A percentile compares a stretch with the other conserved stretches of the same genome.
Conservation (phyloP, 2,329 filamentous ascomycete genomes). For the Tetracladium maxilliforme region DNA sequence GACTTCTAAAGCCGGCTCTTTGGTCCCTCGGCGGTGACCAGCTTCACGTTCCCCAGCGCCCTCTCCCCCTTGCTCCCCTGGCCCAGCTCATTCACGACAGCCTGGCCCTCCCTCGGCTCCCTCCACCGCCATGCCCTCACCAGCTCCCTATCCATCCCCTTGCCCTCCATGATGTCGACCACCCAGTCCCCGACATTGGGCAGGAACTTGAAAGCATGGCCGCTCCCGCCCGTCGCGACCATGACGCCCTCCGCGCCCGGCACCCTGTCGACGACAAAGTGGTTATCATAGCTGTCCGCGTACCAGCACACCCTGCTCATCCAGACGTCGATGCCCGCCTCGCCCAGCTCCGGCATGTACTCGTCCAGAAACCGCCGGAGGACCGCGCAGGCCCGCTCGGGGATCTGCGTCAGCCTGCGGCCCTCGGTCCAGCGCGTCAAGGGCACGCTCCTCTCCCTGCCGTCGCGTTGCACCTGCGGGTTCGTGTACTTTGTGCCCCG, state of each 20-base stretch:
- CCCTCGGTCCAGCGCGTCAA: conserved; percentile 19
- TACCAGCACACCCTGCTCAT: conserved; percentile 41
- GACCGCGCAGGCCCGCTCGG: too few relatives aligned
- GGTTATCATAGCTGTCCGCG: conserved; percentile 34
- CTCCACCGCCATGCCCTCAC: conserved; percentile 1
- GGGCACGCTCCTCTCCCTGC: conserved; percentile 21
- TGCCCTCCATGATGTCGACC: conserved; percentile 27
- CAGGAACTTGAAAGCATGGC: conserved; percentile 41
- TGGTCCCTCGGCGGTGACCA: too few relatives aligned
- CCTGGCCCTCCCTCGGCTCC: conserved; percentile 1
- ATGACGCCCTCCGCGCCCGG: conserved; percentile 30
- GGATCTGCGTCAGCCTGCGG: too few relatives aligned
- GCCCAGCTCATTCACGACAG: too few relatives aligned
- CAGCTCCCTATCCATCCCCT: conserved; percentile 10
- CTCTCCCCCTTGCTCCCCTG: too few relatives aligned
- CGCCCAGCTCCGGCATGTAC: conserved; percentile 25
- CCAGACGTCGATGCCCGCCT: conserved; percentile 19
- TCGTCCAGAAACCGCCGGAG: too few relatives aligned
- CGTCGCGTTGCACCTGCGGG: conserved; percentile 18
- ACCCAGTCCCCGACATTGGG: conserved; percentile 35
- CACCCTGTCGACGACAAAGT: conserved; percentile 34
- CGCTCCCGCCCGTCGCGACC: conserved; percentile 36
- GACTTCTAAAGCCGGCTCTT: too few relatives aligned
- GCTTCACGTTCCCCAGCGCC: too few relatives aligned
- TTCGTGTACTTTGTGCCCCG: conserved; percentile 35